phyloP scores from a whole-genome alignment of 2,329 filamentous ascomycete genomes.

The Drechslerella dactyloides region DNA sequence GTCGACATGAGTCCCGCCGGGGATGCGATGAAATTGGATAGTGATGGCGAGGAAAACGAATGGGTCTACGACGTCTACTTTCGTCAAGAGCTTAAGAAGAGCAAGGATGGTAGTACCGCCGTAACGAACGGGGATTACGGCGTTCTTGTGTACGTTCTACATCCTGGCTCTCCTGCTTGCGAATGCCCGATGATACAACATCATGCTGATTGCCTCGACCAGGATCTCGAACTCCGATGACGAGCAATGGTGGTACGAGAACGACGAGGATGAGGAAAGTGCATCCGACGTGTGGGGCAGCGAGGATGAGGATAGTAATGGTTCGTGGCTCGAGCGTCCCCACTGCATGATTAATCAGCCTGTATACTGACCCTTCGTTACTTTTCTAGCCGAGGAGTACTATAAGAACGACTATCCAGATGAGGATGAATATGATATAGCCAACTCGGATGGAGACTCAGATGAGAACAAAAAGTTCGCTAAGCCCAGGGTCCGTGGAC shows the following conservation, averaged over 20 bases:
- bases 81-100: conserved; percentile 52
- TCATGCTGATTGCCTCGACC: conserved; percentile 20
- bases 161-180: conserved; percentile 3
- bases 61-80: conserved; percentile 55
- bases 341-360: neutral
- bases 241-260: conserved; percentile 55
- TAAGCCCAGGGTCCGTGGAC: conserved; percentile 40
- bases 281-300: conserved; percentile 53
- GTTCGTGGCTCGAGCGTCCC: conserved; percentile 35
- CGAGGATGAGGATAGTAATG: conserved; percentile 55
- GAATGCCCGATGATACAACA: conserved; percentile 2
- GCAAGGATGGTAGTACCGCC: conserved; percentile 32
- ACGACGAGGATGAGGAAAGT: conserved; percentile 53
- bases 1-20: conserved; percentile 29
- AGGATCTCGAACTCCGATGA: conserved; percentile 53
- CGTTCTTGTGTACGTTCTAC: conserved; percentile 46
- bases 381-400: conserved; percentile 53
- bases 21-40: conserved; percentile 47
- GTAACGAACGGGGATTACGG: conserved; percentile 50
- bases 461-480: conserved; percentile 28
- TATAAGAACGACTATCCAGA: conserved; percentile 55
- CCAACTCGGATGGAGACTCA: conserved; percentile 51
- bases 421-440: conserved; percentile 51
- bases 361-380: conserved; percentile 18
- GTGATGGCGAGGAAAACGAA: conserved; percentile 51